phyloP scores from a whole-genome alignment of 805 yeast species.

The Metschnikowia picachoensis region DNA sequence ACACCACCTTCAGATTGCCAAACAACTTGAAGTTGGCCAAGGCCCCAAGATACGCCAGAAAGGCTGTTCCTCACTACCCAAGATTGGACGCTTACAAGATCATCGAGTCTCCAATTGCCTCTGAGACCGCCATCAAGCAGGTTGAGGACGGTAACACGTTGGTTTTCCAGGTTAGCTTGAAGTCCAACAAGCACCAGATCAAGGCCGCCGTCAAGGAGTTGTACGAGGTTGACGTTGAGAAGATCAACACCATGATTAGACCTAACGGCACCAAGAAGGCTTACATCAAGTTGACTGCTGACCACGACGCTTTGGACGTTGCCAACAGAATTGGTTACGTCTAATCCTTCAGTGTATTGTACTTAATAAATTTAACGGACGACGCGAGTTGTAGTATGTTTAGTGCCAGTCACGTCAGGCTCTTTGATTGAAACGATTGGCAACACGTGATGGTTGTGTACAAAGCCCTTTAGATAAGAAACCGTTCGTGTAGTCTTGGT shows the following conservation, averaged over 20 bases:
- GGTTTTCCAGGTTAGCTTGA: slow-evolving; percentile 96
- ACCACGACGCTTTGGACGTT: slow-evolving; percentile 98
- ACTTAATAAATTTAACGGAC: slow-evolving; percentile 20
- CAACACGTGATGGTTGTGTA: not conserved
- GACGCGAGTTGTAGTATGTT: not conserved
- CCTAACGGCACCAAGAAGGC: slow-evolving; percentile 99
- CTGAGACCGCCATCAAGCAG: slow-evolving; percentile 99
- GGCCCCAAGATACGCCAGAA: slow-evolving; percentile 91
- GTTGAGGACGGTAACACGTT: slow-evolving; percentile 99
- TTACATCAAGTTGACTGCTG: slow-evolving; percentile 97
- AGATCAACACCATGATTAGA: slow-evolving; percentile 95
- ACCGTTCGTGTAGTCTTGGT: too few relatives aligned
- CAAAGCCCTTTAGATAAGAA: not conserved
- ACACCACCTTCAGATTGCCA: slow-evolving; percentile 95
- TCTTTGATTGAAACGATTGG: too few relatives aligned
- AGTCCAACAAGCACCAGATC: slow-evolving; percentile 98
- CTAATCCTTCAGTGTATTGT: slow-evolving; percentile 41
- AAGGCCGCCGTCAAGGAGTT: slow-evolving; percentile 97
- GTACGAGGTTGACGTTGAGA: slow-evolving; percentile 90
- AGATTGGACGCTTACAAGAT: slow-evolving; percentile 96
- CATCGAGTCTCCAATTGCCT: slow-evolving; percentile 90
- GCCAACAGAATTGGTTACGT: slow-evolving; percentile 99
- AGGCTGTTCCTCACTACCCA: slow-evolving; percentile 95
- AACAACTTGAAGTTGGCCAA: slow-evolving; percentile 93
- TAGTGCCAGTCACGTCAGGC: too few relatives aligned